A percentile compares a stretch with the other conserved stretches of the same genome.
Conservation (phyloP, 2,329 filamentous ascomycete species). For the Phyllosticta ampelicida region DNA sequence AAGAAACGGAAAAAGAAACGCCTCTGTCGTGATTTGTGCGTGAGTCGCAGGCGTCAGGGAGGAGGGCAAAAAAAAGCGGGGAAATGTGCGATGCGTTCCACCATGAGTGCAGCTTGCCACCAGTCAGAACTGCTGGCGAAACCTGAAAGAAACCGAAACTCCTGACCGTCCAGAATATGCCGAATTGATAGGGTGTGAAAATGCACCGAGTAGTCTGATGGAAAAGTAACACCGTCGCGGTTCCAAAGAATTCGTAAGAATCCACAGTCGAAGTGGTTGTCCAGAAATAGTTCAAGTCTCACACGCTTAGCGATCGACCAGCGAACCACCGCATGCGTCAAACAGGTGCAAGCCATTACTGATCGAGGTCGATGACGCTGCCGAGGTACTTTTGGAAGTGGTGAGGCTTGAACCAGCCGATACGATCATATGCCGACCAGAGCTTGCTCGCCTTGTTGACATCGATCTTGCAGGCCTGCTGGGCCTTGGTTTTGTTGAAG, state of each 20-base stretch:
- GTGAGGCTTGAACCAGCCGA: constrained; percentile 63
- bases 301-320: constrained; percentile 7
- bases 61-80: neutral
- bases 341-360: constrained; percentile 1
- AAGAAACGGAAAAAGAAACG: constrained; percentile 3
- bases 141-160: neutral
- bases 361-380: constrained; percentile 7
- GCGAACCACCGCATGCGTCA: constrained; percentile 8
- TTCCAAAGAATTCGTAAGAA: neutral
- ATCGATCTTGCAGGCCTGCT: constrained; percentile 95
- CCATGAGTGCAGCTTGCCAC: neutral
- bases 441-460: constrained; percentile 95
- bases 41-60: constrained; percentile 5
- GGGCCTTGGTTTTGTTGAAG: constrained; percentile 89
- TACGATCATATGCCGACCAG: constrained; percentile 78
- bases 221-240: neutral
- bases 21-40: constrained; percentile 5
- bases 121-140: neutral
- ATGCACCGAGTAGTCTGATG: neutral
- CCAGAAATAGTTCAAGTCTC: constrained; percentile 3
- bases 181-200: neutral
- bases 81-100: constrained; percentile 5
- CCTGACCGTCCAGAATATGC: neutral
- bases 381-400: constrained; percentile 38
- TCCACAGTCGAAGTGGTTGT: neutral